Evolutionary conservation across 2,329 filamentous ascomycete species (phyloP), one percentile per base, ranked within the genome.

Genomic region (Penicillium expansum): DNA sequence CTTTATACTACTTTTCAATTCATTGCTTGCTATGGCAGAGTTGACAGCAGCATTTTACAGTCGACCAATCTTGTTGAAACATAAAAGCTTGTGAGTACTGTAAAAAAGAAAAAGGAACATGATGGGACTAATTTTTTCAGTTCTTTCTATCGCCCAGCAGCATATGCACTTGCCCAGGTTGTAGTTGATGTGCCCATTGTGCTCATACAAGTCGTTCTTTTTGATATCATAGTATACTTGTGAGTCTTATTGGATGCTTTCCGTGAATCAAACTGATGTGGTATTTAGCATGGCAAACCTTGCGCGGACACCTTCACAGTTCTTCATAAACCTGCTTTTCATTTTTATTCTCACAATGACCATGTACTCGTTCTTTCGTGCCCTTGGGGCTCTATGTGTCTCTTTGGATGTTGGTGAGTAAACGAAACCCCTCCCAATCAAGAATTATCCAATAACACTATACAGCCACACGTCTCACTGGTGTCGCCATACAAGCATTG

Each of bases 31-130:
- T 4, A 69, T 87, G 45, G 81, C 82, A 5, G 84, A 88, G 64
- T 76, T 86, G 39, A 84, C 85, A 0, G 72, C 84, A 1, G 80
- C 85, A 0, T 90, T 89, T 61, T 73, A 80, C 47, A 82, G 80
- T 22, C 82, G 86, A 43, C 86, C 86, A 0, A 88, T 90, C 55
- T 71, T 90, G 38, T 74, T 88, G 52, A 89, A 89, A 69, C 87
- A 90, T 71, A 88, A 88, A 67, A 84, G 81, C 24, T 89, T 88
- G 76, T 77, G 57, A 61, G 76, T 56, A 16, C 3, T 7, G 5
- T 1, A 35, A 32, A 1, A n/a, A 44, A n/a, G n/a, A 14, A 11
- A n/a, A 11, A 1, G 0, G 4, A 24, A 20, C 35, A 22, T 22
- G 16, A n/a, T 5, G 13, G 29, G 2, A 10, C 62, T 70, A 38